Evolutionary conservation across 2,329 filamentous ascomycete species (phyloP), one percentile per base, ranked within the genome.

Genomic region (Colletotrichum trifolii): DNA sequence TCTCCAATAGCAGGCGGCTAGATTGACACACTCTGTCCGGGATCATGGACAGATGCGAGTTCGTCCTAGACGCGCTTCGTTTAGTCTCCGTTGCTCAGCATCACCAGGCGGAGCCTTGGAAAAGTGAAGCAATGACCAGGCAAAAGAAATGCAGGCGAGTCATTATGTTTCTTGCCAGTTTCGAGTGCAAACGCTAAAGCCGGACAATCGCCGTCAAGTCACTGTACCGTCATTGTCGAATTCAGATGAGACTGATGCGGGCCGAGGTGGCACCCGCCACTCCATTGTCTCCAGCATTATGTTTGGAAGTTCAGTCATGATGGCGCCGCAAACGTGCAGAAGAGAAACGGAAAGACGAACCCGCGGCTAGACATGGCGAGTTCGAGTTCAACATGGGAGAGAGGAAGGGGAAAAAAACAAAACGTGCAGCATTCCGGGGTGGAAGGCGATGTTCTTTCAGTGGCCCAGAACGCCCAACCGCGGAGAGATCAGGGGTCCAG

Each of bases 131-230:
- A 45, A n/a, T 39, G 42, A 54, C 17, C 38, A 25, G 57, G 35
- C 11, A 47, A 55, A 40, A 33, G 38, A 35, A 33, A 34, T 12
- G 50, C 55, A 9, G 46, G 35, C 52, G 62, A 65, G 49, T 64
- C 58, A 55, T 25, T 43, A 34, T 45, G 35, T 54, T 65, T 50
- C 58, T 36, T 45, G 58, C 17, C 58, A 56, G 62, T 65, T 65
- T 65, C 58, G 58, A 42, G 15, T 62, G 52, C 33, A 53, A 35
- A 43, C 55, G 7, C 39, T 35, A 8, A 15, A 50, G 40, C 50
- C 62, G 52, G 58, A 40, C 34, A 42, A 36, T 35, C 52, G 62
- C 56, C 55, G 50, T 54, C 17, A 15, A 34, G 43, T 9, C 42
- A 25, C 47, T 38, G 33, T 36, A 43, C 17, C 60, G 43, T 11